These are phyloP conservation scores for Tuber indicum DNA, from an alignment of 495 filamentous ascomycete genomes.

Conservation along the genomic window DNA sequence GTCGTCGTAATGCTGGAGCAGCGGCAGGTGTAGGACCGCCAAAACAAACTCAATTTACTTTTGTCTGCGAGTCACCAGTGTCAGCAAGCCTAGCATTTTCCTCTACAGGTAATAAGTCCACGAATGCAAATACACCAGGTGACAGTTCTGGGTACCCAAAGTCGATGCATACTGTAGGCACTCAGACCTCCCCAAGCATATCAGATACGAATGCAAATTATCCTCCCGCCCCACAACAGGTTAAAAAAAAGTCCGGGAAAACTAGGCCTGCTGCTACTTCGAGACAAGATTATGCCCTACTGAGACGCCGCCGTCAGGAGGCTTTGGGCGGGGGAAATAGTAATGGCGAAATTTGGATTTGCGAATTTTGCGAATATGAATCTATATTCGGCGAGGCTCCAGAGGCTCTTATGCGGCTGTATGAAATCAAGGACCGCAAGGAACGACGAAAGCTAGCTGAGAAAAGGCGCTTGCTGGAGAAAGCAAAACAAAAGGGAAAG, in stretches of 20 bases:
- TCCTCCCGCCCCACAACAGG: constrained; percentile 46
- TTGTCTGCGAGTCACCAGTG: constrained; percentile 41
- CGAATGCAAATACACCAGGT: constrained; percentile 9
- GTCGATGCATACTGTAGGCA: constrained; percentile 41
- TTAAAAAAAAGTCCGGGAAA: constrained; percentile 54
- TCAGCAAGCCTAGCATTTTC: constrained; percentile 34
- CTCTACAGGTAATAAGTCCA: constrained; percentile 8
- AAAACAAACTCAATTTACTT: constrained; percentile 42
- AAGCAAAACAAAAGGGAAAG: constrained; percentile 88
- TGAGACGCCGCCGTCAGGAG: constrained; percentile 57
- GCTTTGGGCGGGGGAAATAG: constrained; percentile 71
- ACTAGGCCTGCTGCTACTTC: constrained; percentile 40
- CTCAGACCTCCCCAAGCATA: constrained; percentile 42
- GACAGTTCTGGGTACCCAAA: constrained; percentile 27
- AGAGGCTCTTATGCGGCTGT: constrained; percentile 76
- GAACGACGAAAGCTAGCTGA: constrained; percentile 74
- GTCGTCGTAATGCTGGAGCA: constrained; percentile 11
- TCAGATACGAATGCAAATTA: constrained; percentile 30
- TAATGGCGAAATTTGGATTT: constrained; percentile 73
- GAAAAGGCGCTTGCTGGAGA: constrained; percentile 76
- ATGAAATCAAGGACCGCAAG: constrained; percentile 87
- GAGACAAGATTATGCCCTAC: constrained; percentile 53
- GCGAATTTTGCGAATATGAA: constrained; percentile 87
- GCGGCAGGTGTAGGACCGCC: constrained; percentile 28
- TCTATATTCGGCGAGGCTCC: constrained; percentile 77